Base-by-base conservation (phyloP, 352 stramenopile genomes). In the Aphanomyces stellatus region DNA sequence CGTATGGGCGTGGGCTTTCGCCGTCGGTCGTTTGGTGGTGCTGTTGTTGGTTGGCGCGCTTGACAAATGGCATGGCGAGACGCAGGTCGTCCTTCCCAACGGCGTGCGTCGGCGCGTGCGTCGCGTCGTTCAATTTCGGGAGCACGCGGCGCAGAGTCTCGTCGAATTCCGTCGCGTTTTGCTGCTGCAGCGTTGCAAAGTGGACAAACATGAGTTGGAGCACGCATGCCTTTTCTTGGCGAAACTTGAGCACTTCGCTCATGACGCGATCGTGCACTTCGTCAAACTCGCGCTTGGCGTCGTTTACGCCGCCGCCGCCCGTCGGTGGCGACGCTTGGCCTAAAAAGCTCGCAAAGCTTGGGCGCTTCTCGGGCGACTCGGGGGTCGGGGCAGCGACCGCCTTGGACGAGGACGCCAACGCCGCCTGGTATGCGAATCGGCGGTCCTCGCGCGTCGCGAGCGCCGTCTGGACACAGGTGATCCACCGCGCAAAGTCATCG, bases 381-480 rank as follows among this genome's bases (percentile, higher is more conserved):
- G 80, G 70, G 2, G 27, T 15, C 8, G 51, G 25, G 55, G 28
- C 34, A 11, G 17, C 28, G 15, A 11, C 24, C 22, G 53, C 15
- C 13, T 65, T 65, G 19, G 17, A 22, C 4, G 41, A 48, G 2
- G 81, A 81, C 0, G 81, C 80, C 25, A 93, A 70, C 67, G 90
- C 84, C 41, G 85, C 82, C 60, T 91, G 85, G 71, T 91, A 91
- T 62, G 82, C 71, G 57, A 84, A 86, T 1, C 85, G 82, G 0
- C 85, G 85, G 72, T 93, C 85, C 41, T 93, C 82, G 19, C 85
- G 85, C 28, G 91, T 82, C 15, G 85, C 78, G 28, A 93, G 66
- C 6, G 82, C 85, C 22, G 78, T 79, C 64, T 85, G 72, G 28
- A 93, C 85, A 2, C 82, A 79, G 56, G 82, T 79, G 63, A 91